Evolutionary conservation across 2,329 filamentous ascomycete genomes (phyloP).

Genomic region (Coniella vitis): DNA sequence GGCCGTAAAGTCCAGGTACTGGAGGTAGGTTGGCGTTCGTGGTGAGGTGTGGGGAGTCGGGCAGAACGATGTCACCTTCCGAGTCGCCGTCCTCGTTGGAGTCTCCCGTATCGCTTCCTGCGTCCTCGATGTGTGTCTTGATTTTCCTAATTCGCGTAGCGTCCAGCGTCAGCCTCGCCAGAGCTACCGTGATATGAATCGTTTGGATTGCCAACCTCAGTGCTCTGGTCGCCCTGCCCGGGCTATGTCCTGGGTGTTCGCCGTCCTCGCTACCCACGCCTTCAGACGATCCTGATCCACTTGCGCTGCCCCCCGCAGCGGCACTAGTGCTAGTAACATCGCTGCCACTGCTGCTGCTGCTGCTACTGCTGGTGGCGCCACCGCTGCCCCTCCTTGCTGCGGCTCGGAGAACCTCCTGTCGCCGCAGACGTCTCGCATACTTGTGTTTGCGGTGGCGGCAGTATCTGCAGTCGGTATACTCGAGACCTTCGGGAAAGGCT

Average conservation of each 20-base stretch:
- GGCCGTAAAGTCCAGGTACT: conserved; percentile 14
- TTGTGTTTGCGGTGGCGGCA: conserved; percentile 63
- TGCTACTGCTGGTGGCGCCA: not conserved
- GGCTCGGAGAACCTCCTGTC: conserved; percentile 42
- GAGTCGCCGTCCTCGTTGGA: conserved; percentile 6
- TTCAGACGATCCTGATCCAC: conserved; percentile 1
- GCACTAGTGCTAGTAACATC: too few species aligned
- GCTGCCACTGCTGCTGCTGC: not conserved
- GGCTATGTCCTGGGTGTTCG: conserved; percentile 2
- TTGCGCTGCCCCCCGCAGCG: too few species aligned
- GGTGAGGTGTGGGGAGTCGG: conserved; percentile 6
- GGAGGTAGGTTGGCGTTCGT: conserved; percentile 8
- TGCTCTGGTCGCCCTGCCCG: conserved; percentile 7
- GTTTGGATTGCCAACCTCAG: conserved; percentile 16
- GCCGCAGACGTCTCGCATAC: conserved; percentile 55
- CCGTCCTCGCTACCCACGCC: not conserved
- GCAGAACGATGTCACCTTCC: conserved; percentile 3
- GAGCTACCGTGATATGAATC: conserved; percentile 11
- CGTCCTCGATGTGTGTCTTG: conserved; percentile 12
- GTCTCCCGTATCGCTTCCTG: not conserved
- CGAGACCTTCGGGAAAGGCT: conserved; percentile 10
- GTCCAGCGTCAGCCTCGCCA: conserved; percentile 18
- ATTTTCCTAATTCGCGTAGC: conserved; percentile 17
- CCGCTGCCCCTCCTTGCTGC: not conserved
- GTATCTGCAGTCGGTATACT: conserved; percentile 8